These are phyloP conservation scores for Boletus vermiculosoides DNA, from an alignment of 768 basidiomycete species.

Conservation along the genomic window DNA sequence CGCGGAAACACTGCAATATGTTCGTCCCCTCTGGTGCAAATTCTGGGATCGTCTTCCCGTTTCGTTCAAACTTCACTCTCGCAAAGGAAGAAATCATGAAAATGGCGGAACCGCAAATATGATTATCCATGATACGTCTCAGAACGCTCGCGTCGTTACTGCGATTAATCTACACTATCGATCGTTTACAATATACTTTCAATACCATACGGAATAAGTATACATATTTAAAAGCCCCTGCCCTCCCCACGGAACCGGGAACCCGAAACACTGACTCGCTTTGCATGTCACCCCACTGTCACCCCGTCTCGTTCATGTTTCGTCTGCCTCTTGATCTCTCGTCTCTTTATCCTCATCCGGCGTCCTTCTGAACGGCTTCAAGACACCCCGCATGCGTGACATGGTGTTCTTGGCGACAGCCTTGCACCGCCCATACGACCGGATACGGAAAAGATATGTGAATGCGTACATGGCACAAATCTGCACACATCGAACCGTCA, in stretches of 20 bases:
- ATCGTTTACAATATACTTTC: too few species aligned
- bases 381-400: background rate
- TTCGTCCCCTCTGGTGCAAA: background rate
- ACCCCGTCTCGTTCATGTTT: background rate
- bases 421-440: conserved; percentile 21
- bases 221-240: too few species aligned
- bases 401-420: background rate
- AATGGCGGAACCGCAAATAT: too few species aligned
- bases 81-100: background rate
- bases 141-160: too few species aligned
- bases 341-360: background rate
- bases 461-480: conserved; percentile 44
- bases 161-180: too few species aligned
- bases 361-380: background rate
- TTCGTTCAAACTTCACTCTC: background rate
- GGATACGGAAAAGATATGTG: conserved; percentile 58
- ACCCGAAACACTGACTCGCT: background rate
- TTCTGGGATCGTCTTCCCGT: background rate
- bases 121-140: too few species aligned
- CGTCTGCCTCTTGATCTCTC: background rate
- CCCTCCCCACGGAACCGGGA: background rate
- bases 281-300: too few species aligned
- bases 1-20: background rate
- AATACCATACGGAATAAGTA: background rate
- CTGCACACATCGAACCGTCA: conserved; percentile 30